Evolutionary conservation across 371 early-diverging fungal species (phyloP).

Genomic region (Apophysomyces variabilis): DNA sequence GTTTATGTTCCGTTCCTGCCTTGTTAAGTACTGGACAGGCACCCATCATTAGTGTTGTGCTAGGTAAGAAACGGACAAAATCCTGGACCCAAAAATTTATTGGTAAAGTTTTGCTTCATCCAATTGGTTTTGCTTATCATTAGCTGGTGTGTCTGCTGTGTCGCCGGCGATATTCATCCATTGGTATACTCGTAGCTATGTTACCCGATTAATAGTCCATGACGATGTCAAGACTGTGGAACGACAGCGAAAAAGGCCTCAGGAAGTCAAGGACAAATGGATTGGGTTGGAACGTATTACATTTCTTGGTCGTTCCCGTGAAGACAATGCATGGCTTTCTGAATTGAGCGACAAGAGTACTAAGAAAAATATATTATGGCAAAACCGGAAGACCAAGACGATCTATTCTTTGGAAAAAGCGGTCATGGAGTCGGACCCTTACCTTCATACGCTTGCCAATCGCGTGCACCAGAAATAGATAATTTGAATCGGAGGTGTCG

Average conservation of each 20-base stretch:
- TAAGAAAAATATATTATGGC: slow-evolving; percentile 34
- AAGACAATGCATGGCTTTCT: slow-evolving; percentile 42
- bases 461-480: not conserved
- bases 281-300: slow-evolving; percentile 44
- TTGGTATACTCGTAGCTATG: slow-evolving; percentile 43
- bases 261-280: slow-evolving; percentile 43
- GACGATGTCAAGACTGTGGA: slow-evolving; percentile 47
- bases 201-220: slow-evolving; percentile 43
- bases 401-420: slow-evolving; percentile 39
- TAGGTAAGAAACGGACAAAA: slow-evolving; percentile 28
- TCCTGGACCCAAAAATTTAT: not conserved
- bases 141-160: slow-evolving; percentile 49
- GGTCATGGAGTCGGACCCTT: slow-evolving; percentile 51
- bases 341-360: slow-evolving; percentile 29
- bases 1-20: slow-evolving; percentile 47
- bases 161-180: slow-evolving; percentile 49
- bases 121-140: not conserved
- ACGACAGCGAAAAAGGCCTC: slow-evolving; percentile 41
- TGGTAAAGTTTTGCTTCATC: too few relatives aligned
- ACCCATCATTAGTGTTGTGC: slow-evolving; percentile 33
- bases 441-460: slow-evolving; percentile 34
- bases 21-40: slow-evolving; percentile 46
- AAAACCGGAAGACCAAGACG: slow-evolving; percentile 26
- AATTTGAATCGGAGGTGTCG: slow-evolving; percentile 11
- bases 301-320: slow-evolving; percentile 35